Percentiles rank a stretch among this genome's conserved stretches.
Evolutionary conservation across 805 yeast genomes (phyloP).

Genomic region (Yarrowia sp.): DNA sequence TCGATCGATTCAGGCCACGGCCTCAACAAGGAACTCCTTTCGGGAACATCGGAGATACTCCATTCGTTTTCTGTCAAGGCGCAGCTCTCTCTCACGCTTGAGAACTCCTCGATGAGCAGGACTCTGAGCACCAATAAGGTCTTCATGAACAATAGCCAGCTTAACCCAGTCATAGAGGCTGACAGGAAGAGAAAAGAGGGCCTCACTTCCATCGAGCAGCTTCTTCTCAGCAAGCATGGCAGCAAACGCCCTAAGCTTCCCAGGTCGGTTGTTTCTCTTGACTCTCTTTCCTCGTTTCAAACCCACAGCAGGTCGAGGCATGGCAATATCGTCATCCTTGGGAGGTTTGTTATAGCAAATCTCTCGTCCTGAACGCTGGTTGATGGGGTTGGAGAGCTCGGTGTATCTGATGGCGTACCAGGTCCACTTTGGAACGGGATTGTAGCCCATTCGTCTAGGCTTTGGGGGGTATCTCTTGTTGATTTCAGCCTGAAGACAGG

Average conservation of each 20-base stretch:
- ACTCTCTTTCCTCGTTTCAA: conserved; percentile 4
- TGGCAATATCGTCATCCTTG: neutral
- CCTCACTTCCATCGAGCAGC: neutral
- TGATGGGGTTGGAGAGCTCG: conserved; percentile 4
- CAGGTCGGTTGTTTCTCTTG: neutral
- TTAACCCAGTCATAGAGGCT: neutral
- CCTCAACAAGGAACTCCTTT: conserved; percentile 11
- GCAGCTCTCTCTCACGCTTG: neutral
- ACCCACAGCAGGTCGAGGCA: neutral
- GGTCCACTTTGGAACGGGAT: conserved; percentile 4
- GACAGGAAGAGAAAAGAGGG: neutral
- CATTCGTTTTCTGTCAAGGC: neutral
- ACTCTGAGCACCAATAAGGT: neutral
- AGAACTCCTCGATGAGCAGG: neutral
- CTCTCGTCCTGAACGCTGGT: neutral
- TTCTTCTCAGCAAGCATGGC: conserved; percentile 2
- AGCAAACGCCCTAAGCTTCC: neutral
- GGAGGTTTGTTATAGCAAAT: neutral
- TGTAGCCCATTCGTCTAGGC: neutral
- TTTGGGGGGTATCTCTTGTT: neutral
- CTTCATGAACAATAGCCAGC: neutral
- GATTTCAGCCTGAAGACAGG: neutral
- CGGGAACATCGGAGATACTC: neutral
- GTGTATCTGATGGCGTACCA: conserved; percentile 6
- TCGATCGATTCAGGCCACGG: neutral